Conservation (phyloP, 2,329 filamentous ascomycete species). For the Colletotrichum liriopes region DNA sequence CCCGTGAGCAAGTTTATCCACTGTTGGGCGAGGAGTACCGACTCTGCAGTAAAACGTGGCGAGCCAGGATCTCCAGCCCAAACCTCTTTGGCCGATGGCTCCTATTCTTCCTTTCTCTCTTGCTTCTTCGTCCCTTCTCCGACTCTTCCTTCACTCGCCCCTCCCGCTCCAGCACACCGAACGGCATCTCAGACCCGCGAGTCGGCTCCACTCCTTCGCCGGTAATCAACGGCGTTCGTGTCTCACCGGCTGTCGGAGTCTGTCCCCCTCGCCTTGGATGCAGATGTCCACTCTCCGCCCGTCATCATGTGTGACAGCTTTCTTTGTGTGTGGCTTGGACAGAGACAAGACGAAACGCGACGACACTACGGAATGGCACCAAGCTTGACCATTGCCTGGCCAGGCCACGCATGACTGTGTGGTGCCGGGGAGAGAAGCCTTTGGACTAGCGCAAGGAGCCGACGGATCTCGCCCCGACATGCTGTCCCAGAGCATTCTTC, state of each 20-base stretch:
- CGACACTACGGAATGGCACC: background rate
- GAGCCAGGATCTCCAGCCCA: constrained; percentile 24
- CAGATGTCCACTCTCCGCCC: background rate
- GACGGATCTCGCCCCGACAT: background rate
- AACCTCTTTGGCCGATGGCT: background rate
- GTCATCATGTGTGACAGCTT: constrained; percentile 19
- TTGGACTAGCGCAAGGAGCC: background rate
- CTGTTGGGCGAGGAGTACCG: background rate
- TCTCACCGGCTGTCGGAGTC: background rate
- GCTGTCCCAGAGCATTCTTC: background rate
- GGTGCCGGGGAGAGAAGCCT: background rate
- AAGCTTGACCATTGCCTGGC: background rate
- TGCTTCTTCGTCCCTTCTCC: background rate
- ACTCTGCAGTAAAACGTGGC: constrained; percentile 40
- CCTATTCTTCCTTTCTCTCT: background rate
- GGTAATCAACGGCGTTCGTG: constrained; percentile 16
- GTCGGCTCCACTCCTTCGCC: constrained; percentile 13
- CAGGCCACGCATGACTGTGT: background rate
- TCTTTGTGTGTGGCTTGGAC: constrained; percentile 6
- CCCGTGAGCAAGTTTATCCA: constrained; percentile 9
- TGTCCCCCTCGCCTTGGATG: background rate
- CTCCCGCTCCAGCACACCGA: background rate
- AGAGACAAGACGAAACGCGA: constrained; percentile 23
- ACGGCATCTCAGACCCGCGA: background rate
- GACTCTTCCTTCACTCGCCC: background rate